Evolutionary conservation across 208 protist genomes (phyloP).

Genomic region (Leishmania martiniquensis): DNA sequence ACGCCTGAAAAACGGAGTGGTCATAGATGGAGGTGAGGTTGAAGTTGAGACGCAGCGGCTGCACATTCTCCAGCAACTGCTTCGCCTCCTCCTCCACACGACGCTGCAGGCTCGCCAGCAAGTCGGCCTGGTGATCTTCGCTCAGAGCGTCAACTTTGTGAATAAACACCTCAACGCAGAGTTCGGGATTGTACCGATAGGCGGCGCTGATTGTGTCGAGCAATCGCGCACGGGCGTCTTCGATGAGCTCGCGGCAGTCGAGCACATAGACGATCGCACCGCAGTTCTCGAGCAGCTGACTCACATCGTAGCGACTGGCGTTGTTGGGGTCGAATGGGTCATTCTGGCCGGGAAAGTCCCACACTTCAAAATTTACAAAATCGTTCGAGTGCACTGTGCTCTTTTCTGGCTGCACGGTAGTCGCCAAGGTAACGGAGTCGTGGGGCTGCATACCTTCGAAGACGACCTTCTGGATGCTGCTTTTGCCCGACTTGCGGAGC

Average conservation of each 20-base stretch:
- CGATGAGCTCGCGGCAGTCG: constrained; percentile 85
- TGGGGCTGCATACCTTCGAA: constrained; percentile 91
- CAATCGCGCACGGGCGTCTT: constrained; percentile 76
- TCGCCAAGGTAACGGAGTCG: constrained; percentile 78
- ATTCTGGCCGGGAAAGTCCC: constrained; percentile 91
- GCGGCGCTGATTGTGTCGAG: constrained; percentile 83
- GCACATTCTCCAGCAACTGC: constrained; percentile 70
- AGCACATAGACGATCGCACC: constrained; percentile 91
- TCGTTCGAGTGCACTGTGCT: constrained; percentile 80
- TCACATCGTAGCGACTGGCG: constrained; percentile 56
- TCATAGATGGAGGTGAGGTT: constrained; percentile 93
- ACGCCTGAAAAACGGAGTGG: constrained; percentile 92
- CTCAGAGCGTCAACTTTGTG: constrained; percentile 91
- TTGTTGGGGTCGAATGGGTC: constrained; percentile 81
- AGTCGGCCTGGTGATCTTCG: constrained; percentile 86
- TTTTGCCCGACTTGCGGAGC: constrained; percentile 90
- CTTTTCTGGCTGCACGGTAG: constrained; percentile 83
- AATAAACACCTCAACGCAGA: constrained; percentile 90
- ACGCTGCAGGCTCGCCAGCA: constrained; percentile 78
- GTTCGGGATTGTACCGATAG: constrained; percentile 71
- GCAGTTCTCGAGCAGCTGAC: constrained; percentile 82
- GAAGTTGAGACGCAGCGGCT: constrained; percentile 77
- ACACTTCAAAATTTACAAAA: constrained; percentile 92
- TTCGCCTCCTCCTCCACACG: constrained; percentile 80
- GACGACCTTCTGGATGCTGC: constrained; percentile 92